Conservation (phyloP, 192 early-diverging fungal species). For the Mortierella claussenii region DNA sequence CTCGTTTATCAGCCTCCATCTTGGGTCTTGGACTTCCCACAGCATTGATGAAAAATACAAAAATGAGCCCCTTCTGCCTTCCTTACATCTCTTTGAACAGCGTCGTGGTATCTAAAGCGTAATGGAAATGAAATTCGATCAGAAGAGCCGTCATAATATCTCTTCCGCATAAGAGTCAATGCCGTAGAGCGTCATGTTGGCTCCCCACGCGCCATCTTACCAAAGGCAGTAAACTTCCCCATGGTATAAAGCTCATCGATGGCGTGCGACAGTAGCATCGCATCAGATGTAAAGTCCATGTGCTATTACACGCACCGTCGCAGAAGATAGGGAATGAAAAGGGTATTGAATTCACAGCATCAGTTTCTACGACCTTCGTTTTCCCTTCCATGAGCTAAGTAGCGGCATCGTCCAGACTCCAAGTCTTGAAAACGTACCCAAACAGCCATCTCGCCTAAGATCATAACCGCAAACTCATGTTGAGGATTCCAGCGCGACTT, state of each 20-base stretch:
- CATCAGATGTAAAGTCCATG: constrained; percentile 50
- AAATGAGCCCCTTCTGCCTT: background rate
- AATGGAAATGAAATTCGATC: background rate
- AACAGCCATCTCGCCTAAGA: constrained; percentile 43
- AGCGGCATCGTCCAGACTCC: too few species aligned
- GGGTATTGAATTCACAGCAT: too few species aligned
- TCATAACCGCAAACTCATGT: constrained; percentile 52
- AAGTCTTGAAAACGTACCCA: too few species aligned
- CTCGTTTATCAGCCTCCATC: too few species aligned
- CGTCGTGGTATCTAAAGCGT: constrained; percentile 17
- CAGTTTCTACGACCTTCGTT: too few species aligned
- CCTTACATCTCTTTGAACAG: constrained; percentile 41
- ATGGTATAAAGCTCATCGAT: constrained; percentile 49
- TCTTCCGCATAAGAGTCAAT: too few species aligned
- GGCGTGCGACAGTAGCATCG: constrained; percentile 24
- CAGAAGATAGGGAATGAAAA: too few species aligned
- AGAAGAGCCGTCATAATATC: too few species aligned
- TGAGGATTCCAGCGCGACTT: constrained; percentile 34
- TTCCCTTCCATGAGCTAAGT: too few species aligned
- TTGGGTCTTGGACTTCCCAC: background rate
- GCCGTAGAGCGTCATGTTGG: background rate
- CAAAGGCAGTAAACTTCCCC: constrained; percentile 38
- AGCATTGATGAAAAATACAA: background rate
- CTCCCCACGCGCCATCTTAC: constrained; percentile 3
- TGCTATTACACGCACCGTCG: too few species aligned